Percentiles rank a stretch among this genome's conserved stretches.
These are phyloP conservation scores for Cadophora sp. DNA, from an alignment of 2,329 filamentous ascomycete species.

Conservation along the genomic window DNA sequence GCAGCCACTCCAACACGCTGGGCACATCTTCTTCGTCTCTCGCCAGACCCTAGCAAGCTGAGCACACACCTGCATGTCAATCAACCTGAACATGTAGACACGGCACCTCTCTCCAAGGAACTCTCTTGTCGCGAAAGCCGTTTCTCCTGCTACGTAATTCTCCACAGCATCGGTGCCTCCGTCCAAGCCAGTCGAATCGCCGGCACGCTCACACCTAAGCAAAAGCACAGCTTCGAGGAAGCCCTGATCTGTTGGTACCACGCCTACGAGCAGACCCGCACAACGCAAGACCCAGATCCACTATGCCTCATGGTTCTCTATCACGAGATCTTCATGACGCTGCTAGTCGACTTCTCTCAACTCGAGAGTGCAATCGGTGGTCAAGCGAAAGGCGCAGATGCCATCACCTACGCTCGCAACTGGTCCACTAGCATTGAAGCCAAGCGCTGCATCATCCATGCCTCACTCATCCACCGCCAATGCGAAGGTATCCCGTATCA, in stretches of 20 bases:
- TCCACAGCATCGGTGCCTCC: conserved; percentile 18
- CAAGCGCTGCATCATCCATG: conserved; percentile 31
- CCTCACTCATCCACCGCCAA: conserved; percentile 23
- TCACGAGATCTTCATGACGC: conserved; percentile 32
- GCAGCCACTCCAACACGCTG: conserved; percentile 17
- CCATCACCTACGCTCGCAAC: conserved; percentile 12
- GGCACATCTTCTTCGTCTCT: conserved; percentile 15
- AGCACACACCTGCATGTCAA: conserved; percentile 14
- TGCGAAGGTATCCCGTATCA: conserved; percentile 25
- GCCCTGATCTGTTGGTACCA: conserved; percentile 21
- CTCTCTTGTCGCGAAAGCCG: conserved; percentile 13
- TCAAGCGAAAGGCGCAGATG: conserved; percentile 8
- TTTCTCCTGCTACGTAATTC: conserved; percentile 14
- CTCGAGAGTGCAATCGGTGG: conserved; percentile 32
- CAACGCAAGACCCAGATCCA: conserved; percentile 19
- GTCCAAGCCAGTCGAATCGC: conserved; percentile 9
- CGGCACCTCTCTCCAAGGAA: conserved; percentile 13
- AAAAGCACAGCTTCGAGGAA: conserved; percentile 4
- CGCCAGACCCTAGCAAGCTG: neutral
- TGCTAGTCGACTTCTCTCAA: conserved; percentile 29
- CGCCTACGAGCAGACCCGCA: conserved; percentile 20
- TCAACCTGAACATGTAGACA: conserved; percentile 8
- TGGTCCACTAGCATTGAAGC: conserved; percentile 27
- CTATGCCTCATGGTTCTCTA: conserved; percentile 33
- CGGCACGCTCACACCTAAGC: neutral